Evolutionary conservation across 2,329 filamentous ascomycete genomes (phyloP).

Genomic region (Apiospora sp.): DNA sequence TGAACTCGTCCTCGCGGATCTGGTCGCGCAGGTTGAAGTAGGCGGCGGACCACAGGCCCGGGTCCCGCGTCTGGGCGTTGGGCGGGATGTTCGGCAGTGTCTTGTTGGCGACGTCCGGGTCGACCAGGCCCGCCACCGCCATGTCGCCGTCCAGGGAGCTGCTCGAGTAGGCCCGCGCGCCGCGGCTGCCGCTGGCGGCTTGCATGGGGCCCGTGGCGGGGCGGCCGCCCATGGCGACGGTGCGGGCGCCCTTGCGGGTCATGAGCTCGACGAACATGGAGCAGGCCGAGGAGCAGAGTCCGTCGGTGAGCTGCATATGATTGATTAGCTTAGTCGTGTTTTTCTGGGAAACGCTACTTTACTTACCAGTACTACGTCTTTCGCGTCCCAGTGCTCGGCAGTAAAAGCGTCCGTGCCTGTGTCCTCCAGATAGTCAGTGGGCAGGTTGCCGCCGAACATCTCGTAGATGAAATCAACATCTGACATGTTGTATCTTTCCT

Average conservation of each 20-base stretch:
- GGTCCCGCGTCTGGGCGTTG: conserved; percentile 24
- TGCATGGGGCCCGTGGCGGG: conserved; percentile 64
- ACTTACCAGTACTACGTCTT: conserved; percentile 33
- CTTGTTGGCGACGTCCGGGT: conserved; percentile 15
- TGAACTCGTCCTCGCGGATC: conserved; percentile 31
- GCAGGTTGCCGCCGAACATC: conserved; percentile 26
- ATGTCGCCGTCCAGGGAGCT: conserved; percentile 32
- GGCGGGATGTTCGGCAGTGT: conserved; percentile 28
- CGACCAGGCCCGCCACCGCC: conserved; percentile 24
- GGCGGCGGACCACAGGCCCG: conserved; percentile 31
- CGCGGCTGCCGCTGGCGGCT: conserved; percentile 71
- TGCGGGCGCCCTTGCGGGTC: conserved; percentile 44
- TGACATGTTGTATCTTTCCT: conserved; percentile 32
- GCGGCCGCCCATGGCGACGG: conserved; percentile 57
- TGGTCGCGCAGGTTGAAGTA: conserved; percentile 39
- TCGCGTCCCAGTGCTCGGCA: conserved; percentile 25
- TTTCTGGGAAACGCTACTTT: no score
- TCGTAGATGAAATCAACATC: conserved; percentile 29
- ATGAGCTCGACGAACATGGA: conserved; percentile 43
- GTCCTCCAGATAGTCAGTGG: conserved; percentile 28
- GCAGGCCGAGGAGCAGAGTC: conserved; percentile 42
- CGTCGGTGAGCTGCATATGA: conserved; percentile 37
- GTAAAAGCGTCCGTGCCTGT: conserved; percentile 11
- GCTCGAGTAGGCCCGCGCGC: conserved; percentile 46
- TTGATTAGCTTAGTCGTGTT: neutral